phyloP scores from a whole-genome alignment of 257 asterid species.

The Lycium ferocissimum region DNA sequence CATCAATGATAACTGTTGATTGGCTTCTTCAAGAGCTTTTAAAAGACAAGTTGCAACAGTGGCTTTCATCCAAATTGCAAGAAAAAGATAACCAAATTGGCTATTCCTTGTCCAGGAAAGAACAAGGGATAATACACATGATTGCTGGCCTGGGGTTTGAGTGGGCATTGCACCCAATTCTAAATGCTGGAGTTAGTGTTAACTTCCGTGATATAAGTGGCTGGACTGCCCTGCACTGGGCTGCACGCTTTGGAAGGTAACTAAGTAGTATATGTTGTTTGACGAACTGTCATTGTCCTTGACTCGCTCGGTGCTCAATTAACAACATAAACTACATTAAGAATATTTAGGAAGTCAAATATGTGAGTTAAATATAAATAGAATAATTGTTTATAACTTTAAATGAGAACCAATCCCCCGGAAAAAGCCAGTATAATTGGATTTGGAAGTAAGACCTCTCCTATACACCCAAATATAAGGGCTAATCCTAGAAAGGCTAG shows the following conservation, averaged over 20 bases:
- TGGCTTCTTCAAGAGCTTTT: constrained; percentile 91
- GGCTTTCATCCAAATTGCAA: constrained; percentile 72
- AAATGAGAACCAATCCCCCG: neutral
- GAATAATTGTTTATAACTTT: neutral
- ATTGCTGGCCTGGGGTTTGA: constrained; percentile 92
- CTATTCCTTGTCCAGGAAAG: constrained; percentile 72
- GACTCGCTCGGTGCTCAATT: neutral
- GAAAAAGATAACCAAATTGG: constrained; percentile 40
- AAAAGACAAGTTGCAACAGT: constrained; percentile 73
- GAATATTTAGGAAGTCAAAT: constrained; percentile 4
- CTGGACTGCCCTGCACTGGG: constrained; percentile 99
- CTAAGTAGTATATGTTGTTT: neutral
- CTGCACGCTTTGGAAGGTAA: constrained; percentile 97
- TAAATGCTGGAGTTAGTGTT: constrained; percentile 74
- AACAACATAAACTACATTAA: neutral
- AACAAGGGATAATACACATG: constrained; percentile 93
- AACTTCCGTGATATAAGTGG: constrained; percentile 90
- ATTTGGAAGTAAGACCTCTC: constrained; percentile 19
- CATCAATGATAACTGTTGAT: constrained; percentile 61
- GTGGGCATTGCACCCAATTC: constrained; percentile 93
- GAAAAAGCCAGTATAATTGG: constrained; percentile 15
- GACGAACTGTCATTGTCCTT: neutral
- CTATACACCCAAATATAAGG: neutral
- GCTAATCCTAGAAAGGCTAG: neutral
- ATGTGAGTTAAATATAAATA: neutral